Percentiles rank a stretch among this genome's conserved stretches.
Evolutionary conservation across 1,284 basidiomycete species (phyloP).

Genomic region (Filobasidium uniguttulatum): DNA sequence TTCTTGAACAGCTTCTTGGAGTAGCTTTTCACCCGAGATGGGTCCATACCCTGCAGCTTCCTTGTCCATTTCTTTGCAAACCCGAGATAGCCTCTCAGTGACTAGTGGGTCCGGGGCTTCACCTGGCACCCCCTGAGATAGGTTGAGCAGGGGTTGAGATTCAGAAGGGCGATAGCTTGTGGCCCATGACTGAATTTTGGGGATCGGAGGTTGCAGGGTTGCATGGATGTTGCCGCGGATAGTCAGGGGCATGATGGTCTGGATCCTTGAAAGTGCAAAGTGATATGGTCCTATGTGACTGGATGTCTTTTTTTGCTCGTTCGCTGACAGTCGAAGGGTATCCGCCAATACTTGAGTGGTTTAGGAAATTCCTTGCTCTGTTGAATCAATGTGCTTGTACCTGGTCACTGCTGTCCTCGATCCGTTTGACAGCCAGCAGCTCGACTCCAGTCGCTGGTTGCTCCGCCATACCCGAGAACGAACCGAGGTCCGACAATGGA

Average conservation of each 20-base stretch:
- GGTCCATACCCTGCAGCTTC: conserved; percentile 48
- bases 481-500: no score
- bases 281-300: no score
- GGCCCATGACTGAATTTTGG: conserved; percentile 55
- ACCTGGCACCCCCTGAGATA: conserved; percentile 60
- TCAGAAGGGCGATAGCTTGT: conserved; percentile 38
- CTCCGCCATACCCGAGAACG: no score
- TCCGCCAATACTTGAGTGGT: no score
- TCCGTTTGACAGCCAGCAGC: no score
- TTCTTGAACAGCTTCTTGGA: conserved; percentile 48
- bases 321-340: no score
- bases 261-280: no score
- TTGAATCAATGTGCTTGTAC: no score
- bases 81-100: conserved; percentile 43
- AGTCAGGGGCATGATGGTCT: not conserved
- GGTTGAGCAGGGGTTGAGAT: conserved; percentile 45
- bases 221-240: not conserved
- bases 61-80: conserved; percentile 40
- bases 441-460: no score
- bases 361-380: no score
- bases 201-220: conserved; percentile 37
- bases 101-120: conserved; percentile 48
- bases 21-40: conserved; percentile 49
- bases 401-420: no score
- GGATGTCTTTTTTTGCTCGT: no score